Base-by-base conservation (phyloP, 345 rosid genomes). In the Rhizophora apiculata region DNA sequence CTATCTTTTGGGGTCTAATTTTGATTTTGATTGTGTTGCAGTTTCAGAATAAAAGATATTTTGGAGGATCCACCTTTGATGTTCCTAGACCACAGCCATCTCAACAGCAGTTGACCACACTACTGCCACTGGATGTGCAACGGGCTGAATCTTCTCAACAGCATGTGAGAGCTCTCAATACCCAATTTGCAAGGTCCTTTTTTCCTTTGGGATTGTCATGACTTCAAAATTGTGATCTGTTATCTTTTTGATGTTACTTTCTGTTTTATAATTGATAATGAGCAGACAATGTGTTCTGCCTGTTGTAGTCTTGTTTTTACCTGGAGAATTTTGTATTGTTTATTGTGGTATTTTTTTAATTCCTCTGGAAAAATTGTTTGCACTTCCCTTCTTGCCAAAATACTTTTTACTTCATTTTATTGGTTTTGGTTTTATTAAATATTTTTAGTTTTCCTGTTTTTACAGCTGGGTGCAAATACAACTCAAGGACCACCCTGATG, bases 401-500 rank as follows among this genome's bases (percentile, higher is more conserved):
- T 73, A 18, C 9, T 2, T 53, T 27, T 20, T 62, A 2, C 30
- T 16, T 54, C 18, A 0, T 61, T 6, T 63, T 57, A 27, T 55
- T 48, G 11, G 59, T 26, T 55, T 3, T 22, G 27, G 8, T 55
- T n/a, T 22, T 22, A 55, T 55, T 55, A 55, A 55, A 39, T 39
- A 10, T 39, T 39, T 39, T 39, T 39, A 2, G 71, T 46, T 65
- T 70, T 66, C 65, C 36, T 7, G 55, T 67, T 72, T 19, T 52
- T 73, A 79, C 83, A 95, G 99, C 74, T 95, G 97, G 96, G 96
- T 92, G 81, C 99, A 95, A 76, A 65, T 77, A 57, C 96, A 95
- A 81, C 79, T 95, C 68, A 95, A 87, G 87, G 84, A 90, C 75
- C 96, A 90, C 65, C 96, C 97, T 31, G 92, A 95, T 83, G 99